Base-by-base conservation (phyloP, 179 eudicot species). In the Beta lomatogona region DNA sequence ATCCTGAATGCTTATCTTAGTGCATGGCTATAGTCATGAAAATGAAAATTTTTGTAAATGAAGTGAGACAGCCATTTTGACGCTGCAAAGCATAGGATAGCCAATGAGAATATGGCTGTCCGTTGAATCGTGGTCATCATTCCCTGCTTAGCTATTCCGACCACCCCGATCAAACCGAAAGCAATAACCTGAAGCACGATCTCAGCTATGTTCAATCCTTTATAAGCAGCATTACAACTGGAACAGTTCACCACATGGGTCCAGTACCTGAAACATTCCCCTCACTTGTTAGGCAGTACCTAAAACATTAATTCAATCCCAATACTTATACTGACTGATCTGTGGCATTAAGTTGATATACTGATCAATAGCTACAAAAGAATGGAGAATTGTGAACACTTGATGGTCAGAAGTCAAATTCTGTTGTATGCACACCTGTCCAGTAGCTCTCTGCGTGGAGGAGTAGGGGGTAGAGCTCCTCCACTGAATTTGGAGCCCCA, bases 21-120 rank as follows among this genome's bases (percentile, higher is more conserved):
- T 9, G 92, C 92, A 82, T 92, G 98, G 79, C 84, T 78, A 73
- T 92, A 92, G 86, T 91, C 97, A 79, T 94, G 98, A 86, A 65
- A 92, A 63, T 80, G 93, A 79, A 94, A 94, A 36, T 74, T 89
- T 78, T 91, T 94, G 93, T 89, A 89, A 70, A 90, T 82, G 76
- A 90, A 91, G 75, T 87, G 89, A 78, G 93, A 87, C 83, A 94
- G 61, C 94, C 94, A 91, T 77, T 82, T 91, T 15, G 98, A 92
- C 76, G 86, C 93, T 84, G 75, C 84, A 85, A 94, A 94, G 86
- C 91, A 91, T 14, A 92, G 44, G 3, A 94, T 83, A n/a, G 95
- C 97, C 67, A 84, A 12, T 14, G 78, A 58, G 48, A 89, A 88
- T 69, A 92, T 61, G 10, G 81, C 45, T 58, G 53, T 83, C 53